phyloP scores from a whole-genome alignment of 2,329 filamentous ascomycete genomes.

The Arachnopeziza araneosa region DNA sequence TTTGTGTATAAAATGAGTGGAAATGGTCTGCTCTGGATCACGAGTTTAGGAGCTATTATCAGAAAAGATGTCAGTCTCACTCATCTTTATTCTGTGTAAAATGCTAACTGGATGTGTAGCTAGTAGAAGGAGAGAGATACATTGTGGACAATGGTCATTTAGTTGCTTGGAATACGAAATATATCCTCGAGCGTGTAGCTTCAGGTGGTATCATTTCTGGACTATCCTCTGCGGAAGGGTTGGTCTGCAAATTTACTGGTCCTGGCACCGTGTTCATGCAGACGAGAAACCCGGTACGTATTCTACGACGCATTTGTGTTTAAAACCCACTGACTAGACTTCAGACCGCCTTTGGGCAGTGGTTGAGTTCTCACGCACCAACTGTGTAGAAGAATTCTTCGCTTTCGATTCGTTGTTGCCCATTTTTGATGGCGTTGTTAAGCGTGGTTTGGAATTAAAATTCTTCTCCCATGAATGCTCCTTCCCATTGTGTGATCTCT shows the following conservation, averaged over 20 bases:
- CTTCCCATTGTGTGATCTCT: background rate
- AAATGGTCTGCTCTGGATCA: slow-evolving; percentile 78
- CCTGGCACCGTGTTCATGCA: slow-evolving; percentile 91
- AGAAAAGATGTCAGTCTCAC: slow-evolving; percentile 72
- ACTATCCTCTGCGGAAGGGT: slow-evolving; percentile 72
- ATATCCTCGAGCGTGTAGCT: slow-evolving; percentile 81
- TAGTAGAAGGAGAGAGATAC: slow-evolving; percentile 72
- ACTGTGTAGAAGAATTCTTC: slow-evolving; percentile 11
- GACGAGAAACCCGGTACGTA: slow-evolving; percentile 72
- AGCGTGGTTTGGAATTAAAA: background rate
- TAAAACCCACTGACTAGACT: background rate
- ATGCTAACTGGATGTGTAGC: slow-evolving; percentile 24
- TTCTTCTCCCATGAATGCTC: background rate
- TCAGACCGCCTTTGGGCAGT: slow-evolving; percentile 26
- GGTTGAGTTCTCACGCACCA: slow-evolving; percentile 25
- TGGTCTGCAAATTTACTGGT: slow-evolving; percentile 91
- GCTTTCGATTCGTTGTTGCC: background rate
- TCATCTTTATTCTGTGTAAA: background rate
- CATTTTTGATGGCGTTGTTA: background rate
- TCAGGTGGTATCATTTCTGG: slow-evolving; percentile 92
- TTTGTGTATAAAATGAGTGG: slow-evolving; percentile 87
- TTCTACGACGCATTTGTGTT: background rate
- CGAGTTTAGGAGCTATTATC: slow-evolving; percentile 91
- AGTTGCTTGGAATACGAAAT: slow-evolving; percentile 96
- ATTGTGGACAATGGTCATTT: slow-evolving; percentile 90